phyloP scores from a whole-genome alignment of 306 rosid genomes.

The Adenanthera pavonina region DNA sequence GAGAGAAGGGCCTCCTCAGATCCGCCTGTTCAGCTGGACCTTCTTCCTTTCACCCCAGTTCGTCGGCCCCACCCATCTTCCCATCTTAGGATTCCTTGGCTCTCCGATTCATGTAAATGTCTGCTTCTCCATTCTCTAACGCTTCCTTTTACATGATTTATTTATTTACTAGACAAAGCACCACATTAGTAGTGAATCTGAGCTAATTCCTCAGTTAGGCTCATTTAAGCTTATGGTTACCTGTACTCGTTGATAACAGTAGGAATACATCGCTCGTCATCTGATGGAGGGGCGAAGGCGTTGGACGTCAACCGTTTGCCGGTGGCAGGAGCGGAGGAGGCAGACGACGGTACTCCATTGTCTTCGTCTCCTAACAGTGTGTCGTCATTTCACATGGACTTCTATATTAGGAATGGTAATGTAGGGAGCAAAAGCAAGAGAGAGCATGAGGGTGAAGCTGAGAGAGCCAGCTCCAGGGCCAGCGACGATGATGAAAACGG shows the following conservation, averaged over 20 bases:
- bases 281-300: conserved; percentile 54
- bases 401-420: conserved; percentile 46
- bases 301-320: conserved; percentile 68
- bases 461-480: conserved; percentile 62
- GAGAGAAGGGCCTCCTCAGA: conserved; percentile 51
- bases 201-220: no score
- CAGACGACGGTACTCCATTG: conserved; percentile 57
- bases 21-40: conserved; percentile 86
- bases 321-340: conserved; percentile 50
- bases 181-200: background rate
- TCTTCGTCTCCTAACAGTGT: conserved; percentile 88
- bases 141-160: background rate
- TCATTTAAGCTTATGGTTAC: no score
- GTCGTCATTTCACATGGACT: conserved; percentile 79
- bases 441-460: conserved; percentile 61
- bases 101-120: conserved; percentile 58
- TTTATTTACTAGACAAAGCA: no score
- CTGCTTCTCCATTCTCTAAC: background rate
- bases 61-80: conserved; percentile 54
- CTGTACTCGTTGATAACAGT: background rate
- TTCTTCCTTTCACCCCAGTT: conserved; percentile 78
- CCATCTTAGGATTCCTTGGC: conserved; percentile 71
- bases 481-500: conserved; percentile 91
- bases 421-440: conserved; percentile 52
- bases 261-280: background rate